Percentiles rank a stretch among this genome's conserved stretches.
Conservation (phyloP, 2,329 filamentous ascomycete species). For the Pseudopithomyces chartarum region DNA sequence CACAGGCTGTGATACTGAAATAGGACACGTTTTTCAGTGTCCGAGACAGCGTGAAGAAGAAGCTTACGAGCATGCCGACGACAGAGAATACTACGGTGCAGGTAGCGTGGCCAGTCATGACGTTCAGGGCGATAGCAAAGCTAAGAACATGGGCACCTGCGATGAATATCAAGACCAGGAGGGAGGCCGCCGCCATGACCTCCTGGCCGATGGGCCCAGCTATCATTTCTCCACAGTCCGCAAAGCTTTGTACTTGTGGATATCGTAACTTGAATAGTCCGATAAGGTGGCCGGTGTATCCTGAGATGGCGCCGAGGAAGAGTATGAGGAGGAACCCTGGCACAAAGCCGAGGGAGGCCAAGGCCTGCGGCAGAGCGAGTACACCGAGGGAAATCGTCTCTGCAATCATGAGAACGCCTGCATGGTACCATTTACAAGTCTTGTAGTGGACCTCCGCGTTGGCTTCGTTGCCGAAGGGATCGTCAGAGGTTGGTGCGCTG, state of each 20-base stretch:
- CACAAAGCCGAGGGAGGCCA: slow-evolving; percentile 59
- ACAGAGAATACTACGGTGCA: slow-evolving; percentile 69
- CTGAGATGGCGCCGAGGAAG: slow-evolving; percentile 59
- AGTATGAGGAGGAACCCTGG: slow-evolving; percentile 61
- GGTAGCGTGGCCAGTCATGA: slow-evolving; percentile 63
- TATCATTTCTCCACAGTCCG: slow-evolving; percentile 69
- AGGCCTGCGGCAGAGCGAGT: slow-evolving; percentile 59
- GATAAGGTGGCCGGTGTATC: slow-evolving; percentile 66
- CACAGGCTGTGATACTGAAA: slow-evolving; percentile 66
- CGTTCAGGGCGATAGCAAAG: slow-evolving; percentile 71
- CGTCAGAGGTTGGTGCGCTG: not conserved
- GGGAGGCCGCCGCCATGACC: slow-evolving; percentile 65
- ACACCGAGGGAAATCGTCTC: slow-evolving; percentile 64
- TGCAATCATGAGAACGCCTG: slow-evolving; percentile 56
- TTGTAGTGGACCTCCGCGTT: not conserved
- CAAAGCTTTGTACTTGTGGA: slow-evolving; percentile 68
- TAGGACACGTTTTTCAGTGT: slow-evolving; percentile 67
- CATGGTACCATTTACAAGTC: not conserved
- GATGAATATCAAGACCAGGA: slow-evolving; percentile 70
- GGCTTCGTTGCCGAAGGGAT: not conserved
- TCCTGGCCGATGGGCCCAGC: slow-evolving; percentile 66
- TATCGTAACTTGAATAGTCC: slow-evolving; percentile 63
- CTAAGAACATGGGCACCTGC: slow-evolving; percentile 74
- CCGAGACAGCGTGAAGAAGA: slow-evolving; percentile 63
- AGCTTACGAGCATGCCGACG: slow-evolving; percentile 63